A percentile compares a stretch with the other conserved stretches of the same genome.
Conservation (phyloP, 176 grass and related monocot species). For the Elymus sibiricus region DNA sequence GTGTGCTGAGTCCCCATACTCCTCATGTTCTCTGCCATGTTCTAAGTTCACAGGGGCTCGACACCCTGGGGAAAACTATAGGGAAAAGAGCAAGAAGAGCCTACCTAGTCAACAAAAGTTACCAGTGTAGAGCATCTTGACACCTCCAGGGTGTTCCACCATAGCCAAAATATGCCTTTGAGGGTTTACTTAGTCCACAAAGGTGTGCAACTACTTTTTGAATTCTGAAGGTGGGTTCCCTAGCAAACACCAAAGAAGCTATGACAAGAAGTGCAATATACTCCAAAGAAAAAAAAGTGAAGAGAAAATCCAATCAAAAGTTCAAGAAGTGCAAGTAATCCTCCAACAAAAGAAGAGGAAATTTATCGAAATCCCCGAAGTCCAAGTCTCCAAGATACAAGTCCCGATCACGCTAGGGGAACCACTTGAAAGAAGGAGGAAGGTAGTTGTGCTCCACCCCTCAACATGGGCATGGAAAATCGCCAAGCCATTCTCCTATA, state of each 20-base stretch:
- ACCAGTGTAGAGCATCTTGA: not conserved
- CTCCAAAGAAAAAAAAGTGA: not conserved
- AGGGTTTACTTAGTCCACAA: not conserved
- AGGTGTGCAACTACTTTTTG: not conserved
- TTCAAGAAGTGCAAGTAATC: not conserved
- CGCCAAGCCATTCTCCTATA: not conserved
- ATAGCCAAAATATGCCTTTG: not conserved
- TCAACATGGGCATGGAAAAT: not conserved
- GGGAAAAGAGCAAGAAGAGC: not conserved
- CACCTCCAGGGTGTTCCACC: not conserved
- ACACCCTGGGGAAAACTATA: not conserved
- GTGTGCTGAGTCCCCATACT: not conserved
- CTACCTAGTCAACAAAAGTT: not conserved
- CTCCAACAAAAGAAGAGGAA: not conserved
- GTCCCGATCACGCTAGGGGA: not conserved
- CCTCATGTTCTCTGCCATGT: not conserved
- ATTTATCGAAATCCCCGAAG: not conserved
- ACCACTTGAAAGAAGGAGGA: not conserved
- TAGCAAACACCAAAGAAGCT: not conserved
- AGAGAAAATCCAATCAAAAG: not conserved
- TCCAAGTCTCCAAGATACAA: not conserved
- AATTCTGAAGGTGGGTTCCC: not conserved
- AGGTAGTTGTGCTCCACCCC: not conserved
- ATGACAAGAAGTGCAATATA: not conserved
- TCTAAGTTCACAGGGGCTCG: not conserved